Percentiles rank a stretch among this genome's conserved stretches.
Evolutionary conservation across 352 stramenopile genomes (phyloP).

Genomic region (Bremia lactucae): DNA sequence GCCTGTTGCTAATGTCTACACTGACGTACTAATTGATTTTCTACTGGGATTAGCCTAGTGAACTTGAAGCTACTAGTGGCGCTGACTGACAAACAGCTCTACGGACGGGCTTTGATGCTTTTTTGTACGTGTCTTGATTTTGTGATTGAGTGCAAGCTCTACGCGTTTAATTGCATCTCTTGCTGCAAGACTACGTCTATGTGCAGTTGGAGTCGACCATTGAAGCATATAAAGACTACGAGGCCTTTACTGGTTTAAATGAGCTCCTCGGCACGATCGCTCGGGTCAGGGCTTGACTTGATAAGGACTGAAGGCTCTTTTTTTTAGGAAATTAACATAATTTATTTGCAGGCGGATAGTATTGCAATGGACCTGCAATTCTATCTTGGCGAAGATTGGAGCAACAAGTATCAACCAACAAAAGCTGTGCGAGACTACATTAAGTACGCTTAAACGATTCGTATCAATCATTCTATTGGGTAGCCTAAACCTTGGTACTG

Average conservation of each 20-base stretch:
- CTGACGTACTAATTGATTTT: no score
- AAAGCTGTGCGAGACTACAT: conserved; percentile 43
- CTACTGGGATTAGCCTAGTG: conserved; percentile 36
- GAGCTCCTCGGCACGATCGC: conserved; percentile 30
- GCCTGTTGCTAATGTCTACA: not conserved
- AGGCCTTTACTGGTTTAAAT: conserved; percentile 29
- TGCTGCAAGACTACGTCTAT: conserved; percentile 46
- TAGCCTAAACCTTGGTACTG: not conserved
- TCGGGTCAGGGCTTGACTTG: conserved; percentile 25
- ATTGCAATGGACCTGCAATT: conserved; percentile 54
- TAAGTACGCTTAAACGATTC: conserved; percentile 17
- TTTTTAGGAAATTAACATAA: conserved; percentile 2
- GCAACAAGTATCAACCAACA: conserved; percentile 37
- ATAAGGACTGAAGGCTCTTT: not conserved
- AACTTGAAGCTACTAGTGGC: conserved; percentile 61
- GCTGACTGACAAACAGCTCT: conserved; percentile 53
- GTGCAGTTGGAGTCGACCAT: conserved; percentile 48
- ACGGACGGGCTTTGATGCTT: conserved; percentile 50
- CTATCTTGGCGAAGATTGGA: conserved; percentile 55
- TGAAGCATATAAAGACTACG: conserved; percentile 32
- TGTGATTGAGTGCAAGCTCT: not conserved
- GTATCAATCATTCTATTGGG: not conserved
- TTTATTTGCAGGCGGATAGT: conserved; percentile 28
- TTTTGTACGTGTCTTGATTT: conserved; percentile 43
- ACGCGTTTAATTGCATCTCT: not conserved